phyloP scores from a whole-genome alignment of 345 rosid species.

The Populus ilicifolia region DNA sequence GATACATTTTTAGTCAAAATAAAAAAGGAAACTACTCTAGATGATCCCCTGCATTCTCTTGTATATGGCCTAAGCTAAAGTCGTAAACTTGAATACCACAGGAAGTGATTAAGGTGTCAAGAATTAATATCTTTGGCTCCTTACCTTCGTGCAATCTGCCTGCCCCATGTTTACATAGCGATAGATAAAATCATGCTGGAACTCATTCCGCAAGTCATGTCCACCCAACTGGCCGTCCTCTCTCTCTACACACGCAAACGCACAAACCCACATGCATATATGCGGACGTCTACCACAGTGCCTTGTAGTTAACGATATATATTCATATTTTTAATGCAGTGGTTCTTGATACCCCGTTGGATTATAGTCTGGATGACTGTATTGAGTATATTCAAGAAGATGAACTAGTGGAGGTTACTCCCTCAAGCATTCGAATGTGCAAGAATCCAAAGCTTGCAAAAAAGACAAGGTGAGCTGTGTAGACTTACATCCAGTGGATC shows the following conservation, averaged over 20 bases:
- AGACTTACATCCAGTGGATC: background rate
- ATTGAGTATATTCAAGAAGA: constrained; percentile 97
- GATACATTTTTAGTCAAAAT: background rate
- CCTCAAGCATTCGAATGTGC: constrained; percentile 78
- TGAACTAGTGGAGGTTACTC: constrained; percentile 95
- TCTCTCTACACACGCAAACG: too few species aligned
- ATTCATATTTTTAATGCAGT: constrained; percentile 39
- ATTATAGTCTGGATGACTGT: constrained; percentile 92
- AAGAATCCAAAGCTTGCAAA: constrained; percentile 71
- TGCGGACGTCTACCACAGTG: background rate
- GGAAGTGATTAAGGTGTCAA: background rate
- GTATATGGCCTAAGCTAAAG: background rate
- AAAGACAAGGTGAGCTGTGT: constrained; percentile 44
- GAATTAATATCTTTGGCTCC: background rate
- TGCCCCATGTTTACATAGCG: background rate
- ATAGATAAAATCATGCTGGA: too few species aligned
- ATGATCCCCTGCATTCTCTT: background rate
- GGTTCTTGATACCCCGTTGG: constrained; percentile 81
- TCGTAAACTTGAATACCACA: background rate
- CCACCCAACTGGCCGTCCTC: too few species aligned
- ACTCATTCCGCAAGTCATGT: too few species aligned
- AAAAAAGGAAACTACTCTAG: background rate
- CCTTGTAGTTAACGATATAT: background rate
- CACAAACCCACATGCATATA: too few species aligned
- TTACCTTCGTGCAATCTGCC: background rate